phyloP scores from a whole-genome alignment of 441 rosid species.

The Syzygium syzygioides region DNA sequence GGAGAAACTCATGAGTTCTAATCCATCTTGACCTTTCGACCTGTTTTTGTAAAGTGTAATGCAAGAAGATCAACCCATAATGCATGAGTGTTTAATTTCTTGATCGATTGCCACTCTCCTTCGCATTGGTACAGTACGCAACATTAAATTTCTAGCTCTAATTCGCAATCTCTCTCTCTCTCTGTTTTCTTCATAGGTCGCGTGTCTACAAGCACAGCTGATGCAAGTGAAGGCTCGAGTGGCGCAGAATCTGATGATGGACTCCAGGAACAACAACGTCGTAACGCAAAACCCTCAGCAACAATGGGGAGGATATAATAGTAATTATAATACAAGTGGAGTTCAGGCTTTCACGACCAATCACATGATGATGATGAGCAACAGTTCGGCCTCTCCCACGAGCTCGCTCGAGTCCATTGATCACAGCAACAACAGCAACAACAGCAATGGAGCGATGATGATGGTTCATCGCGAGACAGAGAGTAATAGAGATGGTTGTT shows the following conservation, averaged over 20 bases:
- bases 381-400: constrained; percentile 59
- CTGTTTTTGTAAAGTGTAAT: neutral
- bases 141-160: neutral
- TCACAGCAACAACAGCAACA: constrained; percentile 2
- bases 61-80: neutral
- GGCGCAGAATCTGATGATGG: constrained; percentile 28
- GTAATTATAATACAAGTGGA: constrained; percentile 1
- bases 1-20: neutral
- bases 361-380: constrained; percentile 10
- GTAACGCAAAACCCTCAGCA: constrained; percentile 6
- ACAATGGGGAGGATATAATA: constrained; percentile 23
- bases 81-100: neutral
- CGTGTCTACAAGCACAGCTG: constrained; percentile 75
- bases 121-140: neutral
- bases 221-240: constrained; percentile 77
- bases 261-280: constrained; percentile 8
- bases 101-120: neutral
- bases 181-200: constrained; percentile 41
- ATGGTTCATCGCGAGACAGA: constrained; percentile 31
- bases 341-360: constrained; percentile 14
- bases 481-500: constrained; percentile 22
- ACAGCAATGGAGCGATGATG: constrained; percentile 20
- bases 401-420: constrained; percentile 61
- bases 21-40: neutral
- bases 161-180: neutral